A percentile compares a stretch with the other conserved stretches of the same genome.
phyloP scores from a whole-genome alignment of 495 filamentous ascomycete genomes.

The Hypoxylon crocopeplum region DNA sequence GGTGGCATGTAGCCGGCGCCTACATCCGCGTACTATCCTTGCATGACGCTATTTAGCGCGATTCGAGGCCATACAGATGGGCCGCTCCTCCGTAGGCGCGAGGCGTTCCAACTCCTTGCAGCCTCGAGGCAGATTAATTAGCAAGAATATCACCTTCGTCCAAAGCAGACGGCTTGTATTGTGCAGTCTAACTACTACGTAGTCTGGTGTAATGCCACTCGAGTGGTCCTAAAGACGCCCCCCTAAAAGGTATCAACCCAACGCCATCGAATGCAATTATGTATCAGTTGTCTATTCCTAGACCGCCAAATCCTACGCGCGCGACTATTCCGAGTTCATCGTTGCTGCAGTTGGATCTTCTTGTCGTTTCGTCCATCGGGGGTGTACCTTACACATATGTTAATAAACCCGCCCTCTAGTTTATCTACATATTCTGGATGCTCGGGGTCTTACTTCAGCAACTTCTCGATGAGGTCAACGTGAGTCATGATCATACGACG shows the following conservation, averaged over 20 bases:
- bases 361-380: slow-evolving; percentile 60
- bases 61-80: slow-evolving; percentile 1
- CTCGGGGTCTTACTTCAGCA: slow-evolving; percentile 74
- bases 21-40: slow-evolving; percentile 6
- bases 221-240: slow-evolving; percentile 28
- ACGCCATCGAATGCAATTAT: slow-evolving; percentile 41
- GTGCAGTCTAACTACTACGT: slow-evolving; percentile 6
- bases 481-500: slow-evolving; percentile 99
- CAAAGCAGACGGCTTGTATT: slow-evolving; percentile 14
- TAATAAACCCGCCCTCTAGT: slow-evolving; percentile 10
- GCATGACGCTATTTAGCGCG: slow-evolving; percentile 14
- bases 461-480: slow-evolving; percentile 97
- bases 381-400: slow-evolving; percentile 49
- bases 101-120: slow-evolving; percentile 6
- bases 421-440: background rate
- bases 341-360: slow-evolving; percentile 49
- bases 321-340: background rate
- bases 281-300: slow-evolving; percentile 8
- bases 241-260: slow-evolving; percentile 26
- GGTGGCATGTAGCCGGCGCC: slow-evolving; percentile 4
- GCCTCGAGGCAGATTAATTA: slow-evolving; percentile 2
- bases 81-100: slow-evolving; percentile 2
- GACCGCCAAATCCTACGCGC: slow-evolving; percentile 7
- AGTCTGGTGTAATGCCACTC: slow-evolving; percentile 3
- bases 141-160: background rate